Evolutionary conservation across 768 basidiomycete species (phyloP), one percentile per base, ranked within the genome.

Genomic region (Neoboletus subvelutipes): DNA sequence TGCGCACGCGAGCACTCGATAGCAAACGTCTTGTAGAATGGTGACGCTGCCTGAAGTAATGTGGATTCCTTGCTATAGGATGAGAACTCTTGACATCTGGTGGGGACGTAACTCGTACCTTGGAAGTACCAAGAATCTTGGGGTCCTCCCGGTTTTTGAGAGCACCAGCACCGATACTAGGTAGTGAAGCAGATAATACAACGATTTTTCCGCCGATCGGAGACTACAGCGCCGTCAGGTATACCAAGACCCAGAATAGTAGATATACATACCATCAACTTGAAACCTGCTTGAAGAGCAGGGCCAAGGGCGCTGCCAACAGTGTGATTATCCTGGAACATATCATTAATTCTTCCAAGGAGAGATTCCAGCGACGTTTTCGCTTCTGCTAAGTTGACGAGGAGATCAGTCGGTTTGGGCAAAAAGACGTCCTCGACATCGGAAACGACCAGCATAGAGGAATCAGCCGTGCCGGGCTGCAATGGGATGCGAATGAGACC

Each of bases 21-120:
- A 18, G 97, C 94, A 63, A 98, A 98, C 0, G 92, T 93, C 79
- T 99, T 99, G 81, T 98, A 98, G 78, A 96, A 99, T 4, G 89
- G 83, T 18, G 88, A 90, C 0, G 91, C 94, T n/a, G 97, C 83
- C 78, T 95, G 94, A 34, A 99, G 82, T 13, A 99, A 78, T 17
- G 85, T 84, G 13, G 93, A 95, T 80, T 99, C 97, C 87, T 94
- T 62, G 6, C 33, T 5, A 34, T 15, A 28, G 20, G 18, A 41
- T 64, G 45, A 64, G 54, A 45, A 59, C 13, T 5, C 22, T 40
- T 28, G n/a, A 29, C 5, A 1, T 8, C 24, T 20, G n/a, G 41
- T 24, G 8, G 6, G 20, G 4, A 10, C n/a, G 9, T 33, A 12
- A 52, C 45, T 13, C 50, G 28, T 51, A 90, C 91, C 82, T 98